phyloP scores from a whole-genome alignment of 371 early-diverging fungal species.

The Rhizopus arrhizus region DNA sequence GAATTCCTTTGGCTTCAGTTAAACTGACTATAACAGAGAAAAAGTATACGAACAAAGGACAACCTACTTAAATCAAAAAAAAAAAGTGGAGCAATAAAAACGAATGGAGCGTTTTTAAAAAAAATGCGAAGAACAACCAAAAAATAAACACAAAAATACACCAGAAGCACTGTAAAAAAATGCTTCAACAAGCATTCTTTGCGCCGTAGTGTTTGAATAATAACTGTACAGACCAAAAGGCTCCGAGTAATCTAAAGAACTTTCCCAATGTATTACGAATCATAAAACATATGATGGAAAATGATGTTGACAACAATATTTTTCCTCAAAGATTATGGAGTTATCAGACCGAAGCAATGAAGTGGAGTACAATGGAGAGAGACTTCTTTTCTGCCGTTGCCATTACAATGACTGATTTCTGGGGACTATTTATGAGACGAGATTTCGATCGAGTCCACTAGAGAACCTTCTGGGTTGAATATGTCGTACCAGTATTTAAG shows the following conservation, averaged over 20 bases:
- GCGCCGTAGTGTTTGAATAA: too few species aligned
- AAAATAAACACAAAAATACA: too few species aligned
- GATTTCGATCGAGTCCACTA: slow-evolving; percentile 13
- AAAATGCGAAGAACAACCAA: too few species aligned
- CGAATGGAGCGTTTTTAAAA: too few species aligned
- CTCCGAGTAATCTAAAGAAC: slow-evolving; percentile 3
- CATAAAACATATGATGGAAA: slow-evolving; percentile 10
- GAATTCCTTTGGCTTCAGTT: too few species aligned
- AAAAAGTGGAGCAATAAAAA: too few species aligned
- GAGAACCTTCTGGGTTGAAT: slow-evolving; percentile 22
- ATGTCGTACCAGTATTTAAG: slow-evolving; percentile 15
- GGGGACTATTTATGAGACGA: slow-evolving; percentile 16
- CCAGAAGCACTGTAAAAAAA: too few species aligned
- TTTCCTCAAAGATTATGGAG: slow-evolving; percentile 15
- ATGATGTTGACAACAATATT: slow-evolving; percentile 5
- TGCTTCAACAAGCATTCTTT: too few species aligned
- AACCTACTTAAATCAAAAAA: too few species aligned
- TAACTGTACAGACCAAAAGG: slow-evolving; percentile 15
- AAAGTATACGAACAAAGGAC: too few species aligned
- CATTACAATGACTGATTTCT: slow-evolving; percentile 20
- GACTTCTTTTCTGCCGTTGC: slow-evolving; percentile 12
- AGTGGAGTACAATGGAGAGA: slow-evolving; percentile 11
- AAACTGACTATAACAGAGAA: too few species aligned
- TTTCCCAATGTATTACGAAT: slow-evolving; percentile 9
- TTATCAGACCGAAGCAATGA: slow-evolving; percentile 6